Conservation (phyloP, 2,329 filamentous ascomycete species). For the Aspergillus tubingensis region DNA sequence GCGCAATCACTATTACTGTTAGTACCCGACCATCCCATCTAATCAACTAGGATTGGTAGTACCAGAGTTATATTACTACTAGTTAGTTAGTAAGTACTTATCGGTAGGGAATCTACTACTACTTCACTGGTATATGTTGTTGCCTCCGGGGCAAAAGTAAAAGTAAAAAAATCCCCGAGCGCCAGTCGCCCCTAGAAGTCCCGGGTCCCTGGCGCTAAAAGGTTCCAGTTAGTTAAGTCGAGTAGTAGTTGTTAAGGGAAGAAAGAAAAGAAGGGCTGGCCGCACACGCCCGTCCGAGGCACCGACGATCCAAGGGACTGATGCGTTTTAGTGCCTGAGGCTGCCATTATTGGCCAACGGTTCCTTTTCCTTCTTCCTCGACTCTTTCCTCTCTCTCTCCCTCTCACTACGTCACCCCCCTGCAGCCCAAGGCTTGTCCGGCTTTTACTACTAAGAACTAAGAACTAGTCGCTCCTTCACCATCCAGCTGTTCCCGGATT, state of each 20-base stretch:
- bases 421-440: not conserved
- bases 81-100: not conserved
- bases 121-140: not conserved
- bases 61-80: not conserved
- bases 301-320: not conserved
- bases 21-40: not conserved
- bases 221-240: not conserved
- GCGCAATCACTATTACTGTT: constrained; percentile 16
- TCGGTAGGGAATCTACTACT: not conserved
- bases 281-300: not conserved
- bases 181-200: not conserved
- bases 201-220: not conserved
- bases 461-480: not conserved
- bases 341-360: not conserved
- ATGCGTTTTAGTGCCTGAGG: not conserved
- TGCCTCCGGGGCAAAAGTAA: not conserved
- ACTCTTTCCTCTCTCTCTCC: no score
- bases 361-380: not conserved
- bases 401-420: constrained; percentile 4
- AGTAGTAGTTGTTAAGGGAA: no score
- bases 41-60: not conserved
- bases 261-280: not conserved
- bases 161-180: not conserved
- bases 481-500: not conserved
- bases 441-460: no score